A percentile compares a stretch with the other conserved stretches of the same genome.
Evolutionary conservation across 805 yeast genomes (phyloP).

Genomic region (Tetrapisispora arboricola): DNA sequence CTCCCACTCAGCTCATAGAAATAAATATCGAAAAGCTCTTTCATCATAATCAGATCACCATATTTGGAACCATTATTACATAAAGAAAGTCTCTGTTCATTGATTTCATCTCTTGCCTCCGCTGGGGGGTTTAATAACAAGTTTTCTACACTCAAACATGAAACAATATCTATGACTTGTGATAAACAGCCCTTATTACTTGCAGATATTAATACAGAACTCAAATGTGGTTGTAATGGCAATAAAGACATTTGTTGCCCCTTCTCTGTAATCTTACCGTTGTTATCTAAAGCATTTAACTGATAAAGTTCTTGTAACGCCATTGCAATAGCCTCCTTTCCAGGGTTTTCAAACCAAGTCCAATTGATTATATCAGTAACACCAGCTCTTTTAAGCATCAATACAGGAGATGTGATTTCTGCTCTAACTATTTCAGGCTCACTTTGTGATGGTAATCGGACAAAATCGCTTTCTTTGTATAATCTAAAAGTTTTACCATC

Average conservation of each 20-base stretch:
- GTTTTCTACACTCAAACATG: slow-evolving; percentile 90
- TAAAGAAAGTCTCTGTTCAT: slow-evolving; percentile 56
- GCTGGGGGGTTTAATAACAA: slow-evolving; percentile 68
- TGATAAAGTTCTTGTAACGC: slow-evolving; percentile 73
- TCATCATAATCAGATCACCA: slow-evolving; percentile 79
- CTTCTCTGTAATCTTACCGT: slow-evolving; percentile 63
- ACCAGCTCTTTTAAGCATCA: slow-evolving; percentile 74
- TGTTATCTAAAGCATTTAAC: slow-evolving; percentile 66
- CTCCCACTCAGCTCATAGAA: slow-evolving; percentile 18
- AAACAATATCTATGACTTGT: slow-evolving; percentile 76
- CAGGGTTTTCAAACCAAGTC: slow-evolving; percentile 92
- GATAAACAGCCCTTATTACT: slow-evolving; percentile 42
- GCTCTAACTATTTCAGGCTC: slow-evolving; percentile 89
- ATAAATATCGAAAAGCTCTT: slow-evolving; percentile 61
- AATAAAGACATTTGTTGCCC: slow-evolving; percentile 84
- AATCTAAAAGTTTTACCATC: slow-evolving; percentile 84
- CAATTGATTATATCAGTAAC: slow-evolving; percentile 77
- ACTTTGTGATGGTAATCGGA: slow-evolving; percentile 59
- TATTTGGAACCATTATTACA: slow-evolving; percentile 60
- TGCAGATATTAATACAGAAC: slow-evolving; percentile 74
- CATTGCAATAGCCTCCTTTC: slow-evolving; percentile 59
- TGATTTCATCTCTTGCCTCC: slow-evolving; percentile 75
- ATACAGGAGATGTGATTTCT: slow-evolving; percentile 73
- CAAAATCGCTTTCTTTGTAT: slow-evolving; percentile 64
- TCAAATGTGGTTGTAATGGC: slow-evolving; percentile 87